phyloP scores from a whole-genome alignment of 2,329 filamentous ascomycete species.

The Blumeriella jaapii region DNA sequence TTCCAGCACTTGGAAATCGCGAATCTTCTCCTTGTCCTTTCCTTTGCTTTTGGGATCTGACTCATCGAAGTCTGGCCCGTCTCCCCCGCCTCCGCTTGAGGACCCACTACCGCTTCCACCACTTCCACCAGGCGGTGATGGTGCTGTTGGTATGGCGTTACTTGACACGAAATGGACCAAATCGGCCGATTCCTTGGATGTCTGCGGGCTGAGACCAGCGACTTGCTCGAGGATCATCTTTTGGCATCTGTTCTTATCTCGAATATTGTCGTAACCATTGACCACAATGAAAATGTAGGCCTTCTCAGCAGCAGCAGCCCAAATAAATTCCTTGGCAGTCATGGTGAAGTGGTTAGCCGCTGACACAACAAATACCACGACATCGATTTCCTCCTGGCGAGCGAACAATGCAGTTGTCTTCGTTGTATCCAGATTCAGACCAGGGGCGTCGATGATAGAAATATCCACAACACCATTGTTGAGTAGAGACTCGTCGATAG shows the following conservation, averaged over 20 bases:
- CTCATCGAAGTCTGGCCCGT: constrained; percentile 39
- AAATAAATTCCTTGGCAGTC: constrained; percentile 95
- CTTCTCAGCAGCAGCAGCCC: constrained; percentile 90
- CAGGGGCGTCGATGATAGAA: constrained; percentile 90
- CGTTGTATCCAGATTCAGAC: constrained; percentile 88
- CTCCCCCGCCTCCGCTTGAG: constrained; percentile 38
- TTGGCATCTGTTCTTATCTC: constrained; percentile 81
- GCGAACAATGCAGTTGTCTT: constrained; percentile 97
- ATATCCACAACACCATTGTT: constrained; percentile 99
- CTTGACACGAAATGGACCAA: constrained; percentile 97
- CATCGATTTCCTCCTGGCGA: constrained; percentile 94
- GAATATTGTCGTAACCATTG: constrained; percentile 90
- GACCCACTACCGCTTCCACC: constrained; percentile 42
- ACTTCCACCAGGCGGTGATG: constrained; percentile 42
- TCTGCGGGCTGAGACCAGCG: constrained; percentile 74
- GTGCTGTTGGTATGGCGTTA: constrained; percentile 74
- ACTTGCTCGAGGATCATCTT: constrained; percentile 92
- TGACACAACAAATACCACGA: constrained; percentile 96
- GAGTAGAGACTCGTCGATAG: constrained; percentile 83
- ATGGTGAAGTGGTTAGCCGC: constrained; percentile 97
- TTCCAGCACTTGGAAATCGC: constrained; percentile 84
- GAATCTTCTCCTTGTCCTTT: constrained; percentile 77
- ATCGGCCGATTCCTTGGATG: constrained; percentile 83
- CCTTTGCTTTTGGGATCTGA: constrained; percentile 58
- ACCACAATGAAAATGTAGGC: constrained; percentile 99